Evolutionary conservation across 2,329 filamentous ascomycete species (phyloP), one percentile per base, ranked within the genome.

Genomic region (Colletotrichum graminicola): DNA sequence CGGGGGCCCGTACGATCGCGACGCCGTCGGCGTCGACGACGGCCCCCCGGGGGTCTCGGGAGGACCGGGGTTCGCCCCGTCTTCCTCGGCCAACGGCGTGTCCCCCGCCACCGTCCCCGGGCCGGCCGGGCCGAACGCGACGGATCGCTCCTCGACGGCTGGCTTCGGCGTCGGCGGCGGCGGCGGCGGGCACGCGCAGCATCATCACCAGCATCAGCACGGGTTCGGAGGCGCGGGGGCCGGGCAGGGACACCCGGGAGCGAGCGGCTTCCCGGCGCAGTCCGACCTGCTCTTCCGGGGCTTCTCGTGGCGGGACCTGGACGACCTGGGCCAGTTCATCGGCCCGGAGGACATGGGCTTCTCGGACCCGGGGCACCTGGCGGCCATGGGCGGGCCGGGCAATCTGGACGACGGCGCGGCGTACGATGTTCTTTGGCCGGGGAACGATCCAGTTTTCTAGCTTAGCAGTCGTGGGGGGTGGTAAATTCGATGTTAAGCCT

Each of bases 231-330:
- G 81, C 71, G 74, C 81, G 77, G 75, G 84, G 68, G 80, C 81
- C 77, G 81, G 84, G 77, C 80, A 43, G 7, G 61, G 32, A 2
- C 47, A 54, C 10, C 29, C 34, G 2, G 41, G 14, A 26, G 51
- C 61, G 49, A 3, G 14, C 29, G n/a, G 55, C 14, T 47, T 59
- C 34, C 57, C 57, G 26, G 57, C 56, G 12, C 68, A 67, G 16
- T 29, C 68, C 3, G 64, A 71, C 3, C 43, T 71, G 10, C 52
- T 84, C 62, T 81, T 85, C 2, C 87, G 89, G 62, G 86, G 88
- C 54, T 90, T 91, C 77, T 90, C 88, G 0, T 91, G 89, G 89
- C 82, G 89, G 1, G 88, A 90, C 75, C 79, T 91, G 6, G 86
- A 87, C 68, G 88, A 88, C 1, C 84, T 90, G 2, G 88, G 88